Evolutionary conservation across 2,329 filamentous ascomycete genomes (phyloP), one percentile per base, ranked within the genome.

Genomic region (Colletotrichum cereale): DNA sequence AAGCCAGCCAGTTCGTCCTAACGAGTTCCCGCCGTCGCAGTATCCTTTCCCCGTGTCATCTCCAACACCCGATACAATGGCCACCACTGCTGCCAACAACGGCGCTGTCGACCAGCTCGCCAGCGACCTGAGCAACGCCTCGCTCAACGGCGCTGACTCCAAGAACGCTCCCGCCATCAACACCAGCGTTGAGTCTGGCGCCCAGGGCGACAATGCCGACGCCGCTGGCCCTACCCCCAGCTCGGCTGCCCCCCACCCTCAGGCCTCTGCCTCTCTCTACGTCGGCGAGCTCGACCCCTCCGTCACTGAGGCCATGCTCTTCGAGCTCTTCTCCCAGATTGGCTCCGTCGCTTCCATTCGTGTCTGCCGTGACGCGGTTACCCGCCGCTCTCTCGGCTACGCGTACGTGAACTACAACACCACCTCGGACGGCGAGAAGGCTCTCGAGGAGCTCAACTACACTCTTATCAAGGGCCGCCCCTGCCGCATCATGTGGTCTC

Each of bases 361-460:
- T 90, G 96, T 99, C 83, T 99, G 96, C 91, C 96, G 96, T 86
- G 96, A 99, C 82, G 96, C 96, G 75, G 95, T 99, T 82, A 98
- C 96, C 81, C 95, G 96, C 83, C 96, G 96, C 85, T 99, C 96
- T 76, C 94, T 99, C 77, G 96, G 96, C 77, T 99, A 99, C 84
- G 96, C 96, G 84, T 99, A 99, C 84, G 96, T 99, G 86, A 99
- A 99, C 91, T 99, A 98, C 91, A 99, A 98, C 89, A 96, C 94
- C 84, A 97, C 95, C 74, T 84, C 91, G 74, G 96, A 99, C 83
- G 96, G 96, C 79, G 96, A 99, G 89, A 97, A 97, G 86, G 96
- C 96, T 79, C 92, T 99, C 73, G 96, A 99, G 87, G 96, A 99
- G 86, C 90, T 99, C 79, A 99, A 99, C 91, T 99, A 99, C 89